These are phyloP conservation scores for Metschnikowia amazonensis DNA, from an alignment of 805 yeast species.

Conservation along the genomic window DNA sequence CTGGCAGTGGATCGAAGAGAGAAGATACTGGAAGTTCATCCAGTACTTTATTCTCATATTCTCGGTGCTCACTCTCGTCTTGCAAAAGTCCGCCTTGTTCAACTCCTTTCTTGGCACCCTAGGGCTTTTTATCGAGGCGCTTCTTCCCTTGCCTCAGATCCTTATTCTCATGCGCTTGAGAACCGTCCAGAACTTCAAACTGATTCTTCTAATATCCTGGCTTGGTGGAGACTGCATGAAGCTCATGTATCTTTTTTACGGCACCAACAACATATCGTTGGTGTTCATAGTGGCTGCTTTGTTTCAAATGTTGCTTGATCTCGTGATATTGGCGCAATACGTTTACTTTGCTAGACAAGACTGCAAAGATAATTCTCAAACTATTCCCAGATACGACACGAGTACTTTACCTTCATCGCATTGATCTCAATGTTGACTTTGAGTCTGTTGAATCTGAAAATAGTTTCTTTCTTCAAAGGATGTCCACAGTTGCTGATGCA, in stretches of 20 bases:
- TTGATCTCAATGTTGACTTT: not conserved
- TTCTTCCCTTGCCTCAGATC: constrained; percentile 74
- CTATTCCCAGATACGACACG: constrained; percentile 13
- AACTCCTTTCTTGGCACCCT: constrained; percentile 53
- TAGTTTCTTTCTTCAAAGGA: too few relatives aligned
- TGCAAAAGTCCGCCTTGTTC: constrained; percentile 35
- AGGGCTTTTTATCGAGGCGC: constrained; percentile 69
- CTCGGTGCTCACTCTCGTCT: constrained; percentile 37
- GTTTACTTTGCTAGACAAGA: constrained; percentile 49
- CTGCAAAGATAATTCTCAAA: not conserved
- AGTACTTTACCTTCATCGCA: not conserved
- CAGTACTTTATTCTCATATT: constrained; percentile 41
- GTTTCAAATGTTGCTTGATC: constrained; percentile 73
- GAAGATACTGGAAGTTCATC: constrained; percentile 61
- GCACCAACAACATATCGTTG: constrained; percentile 63
- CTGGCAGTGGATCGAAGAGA: constrained; percentile 81
- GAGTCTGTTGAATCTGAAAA: not conserved
- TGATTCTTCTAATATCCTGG: constrained; percentile 77
- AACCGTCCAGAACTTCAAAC: constrained; percentile 74
- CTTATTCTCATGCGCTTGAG: constrained; percentile 61
- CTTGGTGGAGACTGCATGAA: constrained; percentile 83
- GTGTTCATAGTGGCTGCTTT: constrained; percentile 68
- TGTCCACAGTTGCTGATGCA: too few relatives aligned
- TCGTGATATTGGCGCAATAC: constrained; percentile 70
- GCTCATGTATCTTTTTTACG: constrained; percentile 67